These are phyloP conservation scores for Mycena rebaudengoi DNA, from an alignment of 768 basidiomycete species.

Conservation along the genomic window DNA sequence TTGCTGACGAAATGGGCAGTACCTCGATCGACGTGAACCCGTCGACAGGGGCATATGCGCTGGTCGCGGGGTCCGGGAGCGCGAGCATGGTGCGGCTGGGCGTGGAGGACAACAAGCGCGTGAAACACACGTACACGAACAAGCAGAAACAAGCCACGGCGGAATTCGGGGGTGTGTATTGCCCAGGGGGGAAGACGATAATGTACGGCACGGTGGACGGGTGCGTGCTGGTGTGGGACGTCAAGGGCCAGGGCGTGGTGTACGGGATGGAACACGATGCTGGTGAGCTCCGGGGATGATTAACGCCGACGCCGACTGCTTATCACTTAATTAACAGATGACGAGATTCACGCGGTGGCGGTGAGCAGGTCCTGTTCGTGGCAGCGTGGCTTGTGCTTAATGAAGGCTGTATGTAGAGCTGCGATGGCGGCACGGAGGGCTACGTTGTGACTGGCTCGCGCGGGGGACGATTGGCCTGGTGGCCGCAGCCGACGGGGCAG, in stretches of 20 bases:
- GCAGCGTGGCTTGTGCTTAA: too few species aligned
- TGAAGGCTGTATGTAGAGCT: too few species aligned
- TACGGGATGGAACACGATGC: slow-evolving; percentile 70
- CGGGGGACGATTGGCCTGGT: slow-evolving; percentile 65
- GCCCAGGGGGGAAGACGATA: slow-evolving; percentile 59
- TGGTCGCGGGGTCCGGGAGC: slow-evolving; percentile 61
- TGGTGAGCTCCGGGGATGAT: slow-evolving; percentile 46
- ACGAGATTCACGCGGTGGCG: slow-evolving; percentile 51
- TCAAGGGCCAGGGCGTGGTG: slow-evolving; percentile 57
- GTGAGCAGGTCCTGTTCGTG: too few species aligned
- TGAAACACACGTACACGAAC: slow-evolving; percentile 63
- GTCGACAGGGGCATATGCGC: slow-evolving; percentile 54
- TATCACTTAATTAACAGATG: slow-evolving; percentile 42
- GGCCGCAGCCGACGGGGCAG: slow-evolving; percentile 51
- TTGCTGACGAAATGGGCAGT: slow-evolving; percentile 39
- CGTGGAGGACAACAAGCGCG: slow-evolving; percentile 57
- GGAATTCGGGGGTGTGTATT: slow-evolving; percentile 67
- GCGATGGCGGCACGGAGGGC: slow-evolving; percentile 54
- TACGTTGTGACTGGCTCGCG: slow-evolving; percentile 67
- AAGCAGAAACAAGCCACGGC: too few species aligned
- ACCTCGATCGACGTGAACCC: slow-evolving; percentile 62
- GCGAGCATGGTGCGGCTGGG: slow-evolving; percentile 62
- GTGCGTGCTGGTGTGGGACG: slow-evolving; percentile 71
- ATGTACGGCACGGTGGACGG: slow-evolving; percentile 64
- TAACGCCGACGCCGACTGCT: slow-evolving; percentile 22